phyloP scores from a whole-genome alignment of 140 eudicot species.

The Senecio squalidus region DNA sequence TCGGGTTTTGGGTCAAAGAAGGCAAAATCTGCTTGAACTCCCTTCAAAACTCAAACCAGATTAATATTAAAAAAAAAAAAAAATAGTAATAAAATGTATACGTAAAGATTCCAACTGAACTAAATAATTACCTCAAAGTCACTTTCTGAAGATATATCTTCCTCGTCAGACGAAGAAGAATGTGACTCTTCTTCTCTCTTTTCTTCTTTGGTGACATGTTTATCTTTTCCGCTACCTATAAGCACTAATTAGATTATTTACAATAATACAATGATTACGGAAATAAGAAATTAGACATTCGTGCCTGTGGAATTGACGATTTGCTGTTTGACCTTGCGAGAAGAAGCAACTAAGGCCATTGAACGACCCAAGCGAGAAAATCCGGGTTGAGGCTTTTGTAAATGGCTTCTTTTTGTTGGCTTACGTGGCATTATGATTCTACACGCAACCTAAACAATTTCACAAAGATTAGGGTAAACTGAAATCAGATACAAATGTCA shows the following conservation, averaged over 20 bases:
- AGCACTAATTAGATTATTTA: neutral
- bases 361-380: slow-evolving; percentile 70
- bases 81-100: neutral
- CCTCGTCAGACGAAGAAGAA: slow-evolving; percentile 51
- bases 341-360: slow-evolving; percentile 33
- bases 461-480: neutral
- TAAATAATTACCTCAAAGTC: slow-evolving; percentile 38
- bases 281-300: neutral
- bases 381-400: slow-evolving; percentile 34
- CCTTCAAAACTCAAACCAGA: slow-evolving; percentile 38
- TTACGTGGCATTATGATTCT: slow-evolving; percentile 50
- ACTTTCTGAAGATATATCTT: slow-evolving; percentile 24
- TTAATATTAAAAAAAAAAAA: neutral
- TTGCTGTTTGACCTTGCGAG: slow-evolving; percentile 34
- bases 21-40: slow-evolving; percentile 88
- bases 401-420: slow-evolving; percentile 32
- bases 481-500: neutral
- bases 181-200: slow-evolving; percentile 20
- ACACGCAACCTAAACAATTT: slow-evolving; percentile 13
- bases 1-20: slow-evolving; percentile 86
- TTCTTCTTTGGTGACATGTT: slow-evolving; percentile 14
- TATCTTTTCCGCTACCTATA: slow-evolving; percentile 30
- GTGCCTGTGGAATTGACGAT: slow-evolving; percentile 28
- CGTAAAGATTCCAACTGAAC: neutral
- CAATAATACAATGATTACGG: neutral